These are phyloP conservation scores for Cystofilobasidium capitatum DNA, from an alignment of 768 basidiomycete genomes.

Conservation along the genomic window DNA sequence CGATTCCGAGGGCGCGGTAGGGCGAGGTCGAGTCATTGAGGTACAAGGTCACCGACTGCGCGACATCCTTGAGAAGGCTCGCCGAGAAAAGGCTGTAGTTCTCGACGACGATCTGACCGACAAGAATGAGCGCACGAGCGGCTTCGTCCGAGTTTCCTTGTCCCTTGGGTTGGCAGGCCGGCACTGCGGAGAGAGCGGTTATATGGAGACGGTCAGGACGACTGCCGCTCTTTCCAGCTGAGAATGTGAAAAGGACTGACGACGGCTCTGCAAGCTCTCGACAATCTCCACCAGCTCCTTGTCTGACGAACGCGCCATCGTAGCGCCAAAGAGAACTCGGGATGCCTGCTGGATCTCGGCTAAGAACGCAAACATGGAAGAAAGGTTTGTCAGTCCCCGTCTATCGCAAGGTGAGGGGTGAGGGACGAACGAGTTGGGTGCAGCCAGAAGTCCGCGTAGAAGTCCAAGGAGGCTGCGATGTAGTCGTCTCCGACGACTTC, in stretches of 20 bases:
- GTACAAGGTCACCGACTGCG: constrained; percentile 68
- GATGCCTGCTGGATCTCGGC: constrained; percentile 70
- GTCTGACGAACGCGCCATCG: constrained; percentile 58
- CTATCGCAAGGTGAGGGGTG: too few relatives aligned
- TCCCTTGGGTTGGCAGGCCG: constrained; percentile 52
- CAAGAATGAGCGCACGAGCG: constrained; percentile 65
- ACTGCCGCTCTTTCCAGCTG: too few relatives aligned
- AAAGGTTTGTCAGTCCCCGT: background rate
- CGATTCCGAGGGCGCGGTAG: constrained; percentile 62
- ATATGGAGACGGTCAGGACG: too few relatives aligned
- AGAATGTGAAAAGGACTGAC: too few relatives aligned
- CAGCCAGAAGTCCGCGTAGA: constrained; percentile 60
- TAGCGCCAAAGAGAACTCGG: constrained; percentile 65
- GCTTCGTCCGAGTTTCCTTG: constrained; percentile 53
- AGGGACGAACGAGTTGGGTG: constrained; percentile 27
- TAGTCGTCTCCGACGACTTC: constrained; percentile 54
- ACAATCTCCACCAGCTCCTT: constrained; percentile 53
- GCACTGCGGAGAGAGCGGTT: constrained; percentile 45
- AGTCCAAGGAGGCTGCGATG: constrained; percentile 59
- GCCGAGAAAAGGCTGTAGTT: constrained; percentile 66
- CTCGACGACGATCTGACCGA: constrained; percentile 72
- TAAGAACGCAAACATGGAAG: constrained; percentile 32
- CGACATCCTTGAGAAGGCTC: constrained; percentile 71
- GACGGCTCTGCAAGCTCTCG: constrained; percentile 58
- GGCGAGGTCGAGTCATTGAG: constrained; percentile 53